These are phyloP conservation scores for Pleurotus eryngii DNA, from an alignment of 768 basidiomycete species.

Conservation along the genomic window DNA sequence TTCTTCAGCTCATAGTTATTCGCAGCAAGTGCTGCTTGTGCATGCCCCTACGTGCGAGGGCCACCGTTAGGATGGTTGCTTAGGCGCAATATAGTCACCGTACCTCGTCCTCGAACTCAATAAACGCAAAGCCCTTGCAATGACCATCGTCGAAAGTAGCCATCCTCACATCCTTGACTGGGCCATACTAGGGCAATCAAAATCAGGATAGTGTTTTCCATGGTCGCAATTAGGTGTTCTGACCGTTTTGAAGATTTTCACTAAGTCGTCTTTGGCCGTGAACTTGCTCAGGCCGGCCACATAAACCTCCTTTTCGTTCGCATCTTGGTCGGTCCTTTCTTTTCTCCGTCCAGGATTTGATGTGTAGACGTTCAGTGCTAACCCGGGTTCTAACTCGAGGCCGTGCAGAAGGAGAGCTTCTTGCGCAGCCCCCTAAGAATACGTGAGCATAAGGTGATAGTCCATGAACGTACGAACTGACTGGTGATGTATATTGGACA, in stretches of 20 bases:
- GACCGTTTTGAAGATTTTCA: conserved; percentile 75
- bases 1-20: conserved; percentile 90
- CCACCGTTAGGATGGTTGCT: background rate
- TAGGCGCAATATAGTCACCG: conserved; percentile 12
- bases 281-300: conserved; percentile 83
- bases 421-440: conserved; percentile 59
- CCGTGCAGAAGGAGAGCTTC: conserved; percentile 79
- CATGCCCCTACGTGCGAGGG: conserved; percentile 50
- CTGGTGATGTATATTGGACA: conserved; percentile 84
- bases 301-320: conserved; percentile 82
- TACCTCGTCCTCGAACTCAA: conserved; percentile 87
- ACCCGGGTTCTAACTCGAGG: conserved; percentile 66
- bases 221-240: conserved; percentile 18
- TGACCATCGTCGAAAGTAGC: conserved; percentile 66
- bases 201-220: background rate
- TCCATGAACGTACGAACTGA: conserved; percentile 31
- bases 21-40: conserved; percentile 65
- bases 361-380: conserved; percentile 71
- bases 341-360: conserved; percentile 91
- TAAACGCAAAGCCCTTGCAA: conserved; percentile 85
- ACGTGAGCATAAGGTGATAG: background rate
- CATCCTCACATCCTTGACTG: conserved; percentile 78
- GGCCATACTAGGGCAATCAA: conserved; percentile 60
- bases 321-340: conserved; percentile 84
- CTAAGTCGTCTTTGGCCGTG: conserved; percentile 72